Conservation (phyloP, 768 basidiomycete species). For the Hygrocybe punicea region DNA sequence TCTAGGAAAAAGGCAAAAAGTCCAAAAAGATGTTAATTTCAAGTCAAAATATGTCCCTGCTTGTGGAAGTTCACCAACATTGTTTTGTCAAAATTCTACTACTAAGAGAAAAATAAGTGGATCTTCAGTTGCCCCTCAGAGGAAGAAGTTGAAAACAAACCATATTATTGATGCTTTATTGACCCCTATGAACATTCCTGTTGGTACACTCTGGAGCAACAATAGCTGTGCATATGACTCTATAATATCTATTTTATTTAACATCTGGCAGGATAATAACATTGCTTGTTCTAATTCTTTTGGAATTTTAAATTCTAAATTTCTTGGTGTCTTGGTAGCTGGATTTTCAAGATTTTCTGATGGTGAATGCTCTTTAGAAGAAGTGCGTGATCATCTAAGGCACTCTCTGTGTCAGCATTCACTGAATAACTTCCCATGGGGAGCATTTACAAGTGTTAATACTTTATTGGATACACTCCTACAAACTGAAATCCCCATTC, state of each 20-base stretch:
- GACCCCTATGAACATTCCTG: not conserved
- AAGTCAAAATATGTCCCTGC: not conserved
- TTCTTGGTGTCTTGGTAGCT: not conserved
- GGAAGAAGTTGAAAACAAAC: not conserved
- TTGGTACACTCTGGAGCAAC: constrained; percentile 1
- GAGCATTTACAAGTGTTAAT: not conserved
- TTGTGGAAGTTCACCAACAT: too few relatives aligned
- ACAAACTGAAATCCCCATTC: not conserved
- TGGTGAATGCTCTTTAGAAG: not conserved
- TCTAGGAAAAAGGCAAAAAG: not conserved
- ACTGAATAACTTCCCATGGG: constrained; percentile 4
- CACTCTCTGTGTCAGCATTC: not conserved
- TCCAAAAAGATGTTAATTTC: not conserved
- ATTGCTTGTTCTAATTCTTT: not conserved
- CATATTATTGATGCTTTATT: not conserved
- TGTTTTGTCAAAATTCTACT: not conserved
- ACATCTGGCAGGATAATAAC: constrained; percentile 1
- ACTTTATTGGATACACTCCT: not conserved
- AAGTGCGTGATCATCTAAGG: constrained; percentile 1
- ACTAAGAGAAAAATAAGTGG: not conserved
- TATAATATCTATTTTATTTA: constrained; percentile 5
- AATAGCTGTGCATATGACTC: constrained; percentile 13
- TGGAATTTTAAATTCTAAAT: not conserved
- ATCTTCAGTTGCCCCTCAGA: not conserved
- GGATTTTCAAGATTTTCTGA: constrained; percentile 1